Evolutionary conservation across 345 rosid species (phyloP).

Genomic region (Eucalyptus regnans): DNA sequence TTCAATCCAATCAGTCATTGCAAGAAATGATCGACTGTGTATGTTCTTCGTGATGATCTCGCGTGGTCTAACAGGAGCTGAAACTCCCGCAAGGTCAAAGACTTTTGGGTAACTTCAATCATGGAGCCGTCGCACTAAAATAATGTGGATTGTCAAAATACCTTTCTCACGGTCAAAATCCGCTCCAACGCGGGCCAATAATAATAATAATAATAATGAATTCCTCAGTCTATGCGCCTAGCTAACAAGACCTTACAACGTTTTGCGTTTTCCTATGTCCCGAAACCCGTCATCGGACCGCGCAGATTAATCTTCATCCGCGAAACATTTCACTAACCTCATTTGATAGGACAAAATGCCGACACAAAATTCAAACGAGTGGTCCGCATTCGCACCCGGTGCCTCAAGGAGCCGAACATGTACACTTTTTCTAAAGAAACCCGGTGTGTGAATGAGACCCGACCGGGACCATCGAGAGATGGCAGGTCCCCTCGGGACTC

Average conservation of each 20-base stretch:
- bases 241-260: background rate
- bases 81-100: background rate
- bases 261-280: background rate
- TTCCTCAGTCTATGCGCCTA: background rate
- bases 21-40: background rate
- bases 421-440: accelerated
- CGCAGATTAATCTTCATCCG: background rate
- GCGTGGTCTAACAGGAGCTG: background rate
- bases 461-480: background rate
- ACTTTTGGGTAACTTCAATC: background rate
- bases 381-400: background rate
- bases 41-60: background rate
- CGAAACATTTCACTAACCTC: background rate
- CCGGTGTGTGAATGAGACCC: accelerated
- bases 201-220: background rate
- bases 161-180: background rate
- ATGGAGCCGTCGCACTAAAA: background rate
- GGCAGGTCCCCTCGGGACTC: accelerated
- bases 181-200: background rate
- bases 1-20: background rate
- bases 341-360: background rate
- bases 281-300: background rate
- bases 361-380: background rate
- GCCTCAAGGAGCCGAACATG: accelerated
- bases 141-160: background rate